Conservation (phyloP, 2,329 filamentous ascomycete species). For the Didymella pinodella region DNA sequence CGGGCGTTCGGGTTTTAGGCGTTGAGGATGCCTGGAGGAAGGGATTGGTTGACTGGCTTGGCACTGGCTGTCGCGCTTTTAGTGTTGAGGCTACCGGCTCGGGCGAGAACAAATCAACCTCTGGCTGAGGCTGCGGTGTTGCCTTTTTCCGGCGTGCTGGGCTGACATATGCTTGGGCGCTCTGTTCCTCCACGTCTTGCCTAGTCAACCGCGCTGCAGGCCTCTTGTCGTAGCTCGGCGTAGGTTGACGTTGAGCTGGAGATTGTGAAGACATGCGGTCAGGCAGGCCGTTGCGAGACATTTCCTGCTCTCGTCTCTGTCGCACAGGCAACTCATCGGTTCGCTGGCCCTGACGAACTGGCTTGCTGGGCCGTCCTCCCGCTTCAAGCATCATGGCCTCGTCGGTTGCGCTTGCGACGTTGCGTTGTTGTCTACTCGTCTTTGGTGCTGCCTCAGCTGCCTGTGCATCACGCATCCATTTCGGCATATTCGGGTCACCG, state of each 20-base stretch:
- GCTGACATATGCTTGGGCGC: conserved; percentile 84
- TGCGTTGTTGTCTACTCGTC: conserved; percentile 32
- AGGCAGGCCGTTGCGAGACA: conserved; percentile 38
- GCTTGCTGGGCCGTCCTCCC: conserved; percentile 63
- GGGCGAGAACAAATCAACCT: conserved; percentile 67
- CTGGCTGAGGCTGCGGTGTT: conserved; percentile 54
- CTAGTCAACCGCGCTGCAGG: conserved; percentile 72
- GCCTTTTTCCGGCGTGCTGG: conserved; percentile 80
- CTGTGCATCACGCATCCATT: conserved; percentile 88
- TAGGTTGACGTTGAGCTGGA: conserved; percentile 47
- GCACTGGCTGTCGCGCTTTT: conserved; percentile 43
- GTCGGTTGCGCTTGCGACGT: conserved; percentile 51
- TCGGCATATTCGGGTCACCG: conserved; percentile 80
- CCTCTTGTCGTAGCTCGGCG: conserved; percentile 40
- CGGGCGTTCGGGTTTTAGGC: conserved; percentile 45
- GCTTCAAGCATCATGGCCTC: conserved; percentile 81
- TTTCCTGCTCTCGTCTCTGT: conserved; percentile 37
- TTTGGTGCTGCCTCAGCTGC: conserved; percentile 37
- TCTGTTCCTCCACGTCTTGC: conserved; percentile 79
- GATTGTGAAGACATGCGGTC: conserved; percentile 52
- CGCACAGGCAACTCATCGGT: conserved; percentile 34
- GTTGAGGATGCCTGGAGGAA: conserved; percentile 45
- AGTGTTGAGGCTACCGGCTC: conserved; percentile 37
- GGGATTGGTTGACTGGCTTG: conserved; percentile 50
- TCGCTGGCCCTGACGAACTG: conserved; percentile 42